Base-by-base conservation (phyloP, 148 eudicot species). In the Linanthus parryae region DNA sequence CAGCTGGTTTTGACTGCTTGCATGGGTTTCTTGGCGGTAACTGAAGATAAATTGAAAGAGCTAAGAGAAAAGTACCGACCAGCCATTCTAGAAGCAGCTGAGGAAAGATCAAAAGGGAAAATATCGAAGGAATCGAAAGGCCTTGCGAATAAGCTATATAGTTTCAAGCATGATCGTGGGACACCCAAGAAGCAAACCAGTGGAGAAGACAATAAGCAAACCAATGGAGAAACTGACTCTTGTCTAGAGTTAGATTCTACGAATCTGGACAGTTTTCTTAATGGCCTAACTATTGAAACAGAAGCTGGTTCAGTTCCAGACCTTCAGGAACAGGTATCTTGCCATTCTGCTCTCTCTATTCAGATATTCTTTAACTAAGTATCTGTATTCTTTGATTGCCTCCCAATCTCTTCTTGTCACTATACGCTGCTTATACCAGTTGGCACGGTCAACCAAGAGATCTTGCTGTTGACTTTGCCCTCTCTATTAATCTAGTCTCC, bases 1-100 rank as follows among this genome's bases (percentile, higher is more conserved):
- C 95, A 91, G 57, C 97, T 91, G 51, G 95, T 91, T 48, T 62
- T 91, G 51, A 86, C 94, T 70, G 97, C 97, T 57, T 91, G 89
- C 69, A 83, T 91, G 84, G 88, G 97, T 62, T 91, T 75, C 66
- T 68, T 67, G 52, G 42, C 62, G 59, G 78, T 91, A 25, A 86
- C 78, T 26, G 89, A 86, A 71, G 80, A 64, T 49, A 77, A 67
- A 70, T 60, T 91, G 55, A 72, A 81, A 58, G 79, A 69, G 47
- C 59, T 86, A 56, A 77, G 97, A 59, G 70, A 69, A 34, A 86
- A 78, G 65, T 86, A 91, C 61, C 80, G 95, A 25, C 95, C 86
- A 26, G 49, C 88, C 48, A 73, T 91, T 49, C 57, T 81, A 48
- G 79, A 51, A 44, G 66, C 68, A 25, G 58, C 73, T 47, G 68